Base-by-base conservation (phyloP, 371 early-diverging fungal species). In the Syncephalastrum contaminatum region DNA sequence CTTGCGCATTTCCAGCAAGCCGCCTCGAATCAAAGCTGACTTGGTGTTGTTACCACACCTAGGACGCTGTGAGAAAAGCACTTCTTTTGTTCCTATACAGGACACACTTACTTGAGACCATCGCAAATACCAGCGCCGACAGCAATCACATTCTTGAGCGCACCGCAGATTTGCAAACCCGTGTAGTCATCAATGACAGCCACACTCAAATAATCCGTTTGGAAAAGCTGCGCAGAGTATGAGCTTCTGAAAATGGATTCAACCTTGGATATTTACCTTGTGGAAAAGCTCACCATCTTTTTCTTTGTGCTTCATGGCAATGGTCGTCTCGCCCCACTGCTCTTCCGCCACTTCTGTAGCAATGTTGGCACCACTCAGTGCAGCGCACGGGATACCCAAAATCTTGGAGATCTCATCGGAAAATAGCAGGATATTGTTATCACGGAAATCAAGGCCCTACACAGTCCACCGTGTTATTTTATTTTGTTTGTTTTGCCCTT, bases 101-200 rank as follows among this genome's bases (percentile, higher is more conserved):
- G 20, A 98, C 97, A 0, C 95, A 94, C 96, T 43, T 85, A 67
- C 30, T 48, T 48, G 36, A 77, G 65, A 15, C 78, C 99, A 65
- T 96, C 94, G 46, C 91, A 89, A 51, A 99, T 81, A 41, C 99
- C 99, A 48, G 95, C 98, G 20, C 89, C 99, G 44, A 99, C 77
- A 3, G 97, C 97, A 12, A 99, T 87, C 12, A 99, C 87, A 80
- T 99, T 99, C 78, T 99, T 99, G 24, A 99, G 70, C 0, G 99
- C 97, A 48, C 99, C 99, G 73, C 96, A 98, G 13, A 99, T 76
- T 72, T 99, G 98, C 15, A 98, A 92, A 25, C 95, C 94, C 43
- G 87, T 81, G 16, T 89, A 88, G 69, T 98, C 98, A 43, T 82
- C 76, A 46, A 93, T 86, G 48, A 88, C 85, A 64, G 79, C 82